A percentile compares a stretch with the other conserved stretches of the same genome.
Conservation (phyloP, 805 yeast genomes). For the Middelhovenomyces tepae region DNA sequence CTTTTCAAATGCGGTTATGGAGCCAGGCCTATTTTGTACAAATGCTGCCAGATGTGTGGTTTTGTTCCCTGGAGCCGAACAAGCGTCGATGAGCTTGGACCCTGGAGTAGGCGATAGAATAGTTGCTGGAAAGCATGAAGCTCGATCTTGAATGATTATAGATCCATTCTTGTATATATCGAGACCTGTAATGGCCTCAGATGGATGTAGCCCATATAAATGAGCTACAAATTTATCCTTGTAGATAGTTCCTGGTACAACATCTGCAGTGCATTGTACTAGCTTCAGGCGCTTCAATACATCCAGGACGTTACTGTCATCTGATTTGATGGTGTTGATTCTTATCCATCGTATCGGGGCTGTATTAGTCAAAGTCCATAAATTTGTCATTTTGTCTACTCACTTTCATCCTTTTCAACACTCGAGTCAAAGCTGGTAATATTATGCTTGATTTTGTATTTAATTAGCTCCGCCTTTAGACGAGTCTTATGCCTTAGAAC, state of each 20-base stretch:
- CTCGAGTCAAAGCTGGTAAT: conserved; percentile 48
- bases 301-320: conserved; percentile 28
- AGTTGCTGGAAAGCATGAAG: conserved; percentile 92
- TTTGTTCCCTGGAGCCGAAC: conserved; percentile 98
- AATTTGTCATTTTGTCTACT: conserved; percentile 12
- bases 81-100: conserved; percentile 73
- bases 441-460: conserved; percentile 63
- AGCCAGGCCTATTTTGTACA: conserved; percentile 32
- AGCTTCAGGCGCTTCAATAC: conserved; percentile 38
- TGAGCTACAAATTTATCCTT: conserved; percentile 66
- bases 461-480: conserved; percentile 71
- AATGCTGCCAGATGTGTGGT: conserved; percentile 84
- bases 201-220: conserved; percentile 75
- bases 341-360: conserved; percentile 42
- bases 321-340: conserved; percentile 51
- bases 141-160: conserved; percentile 88
- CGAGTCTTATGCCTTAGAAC: conserved; percentile 72
- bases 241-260: conserved; percentile 50
- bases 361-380: too few species aligned
- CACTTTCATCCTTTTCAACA: conserved; percentile 22
- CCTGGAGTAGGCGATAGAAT: conserved; percentile 55
- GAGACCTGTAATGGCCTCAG: conserved; percentile 58
- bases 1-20: conserved; percentile 78
- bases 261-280: conserved; percentile 31
- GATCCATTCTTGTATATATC: conserved; percentile 65